A percentile compares a stretch with the other conserved stretches of the same genome.
These are phyloP conservation scores for Stylosanthes scabra DNA, from an alignment of 331 rosid species.

Conservation along the genomic window DNA sequence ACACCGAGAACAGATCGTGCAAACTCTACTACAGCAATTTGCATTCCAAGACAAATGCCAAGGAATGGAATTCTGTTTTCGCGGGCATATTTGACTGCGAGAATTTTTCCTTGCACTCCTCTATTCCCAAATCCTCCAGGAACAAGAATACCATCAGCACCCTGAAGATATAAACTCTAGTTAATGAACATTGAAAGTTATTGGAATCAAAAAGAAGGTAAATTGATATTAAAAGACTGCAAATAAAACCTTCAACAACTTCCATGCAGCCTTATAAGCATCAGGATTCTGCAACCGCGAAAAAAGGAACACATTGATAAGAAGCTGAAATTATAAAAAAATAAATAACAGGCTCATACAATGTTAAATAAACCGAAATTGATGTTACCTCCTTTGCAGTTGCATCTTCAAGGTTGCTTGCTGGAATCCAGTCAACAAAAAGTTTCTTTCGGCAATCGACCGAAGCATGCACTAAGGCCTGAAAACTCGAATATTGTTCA, in stretches of 20 bases:
- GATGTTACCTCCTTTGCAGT: conserved; percentile 71
- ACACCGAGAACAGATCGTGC: conserved; percentile 85
- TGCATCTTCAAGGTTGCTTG: conserved; percentile 72
- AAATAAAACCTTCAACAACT: conserved; percentile 73
- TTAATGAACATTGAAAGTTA: background rate
- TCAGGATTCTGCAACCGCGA: conserved; percentile 62
- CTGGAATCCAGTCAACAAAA: conserved; percentile 85
- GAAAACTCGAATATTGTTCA: conserved; percentile 36
- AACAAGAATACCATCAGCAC: conserved; percentile 87
- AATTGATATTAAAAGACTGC: background rate
- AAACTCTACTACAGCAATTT: conserved; percentile 86
- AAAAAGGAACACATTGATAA: conserved; percentile 23
- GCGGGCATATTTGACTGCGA: conserved; percentile 89
- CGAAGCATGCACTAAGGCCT: conserved; percentile 94
- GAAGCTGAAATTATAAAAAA: conserved; percentile 18
- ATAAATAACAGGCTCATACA: background rate
- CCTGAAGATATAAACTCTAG: conserved; percentile 51
- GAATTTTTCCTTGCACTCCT: conserved; percentile 89
- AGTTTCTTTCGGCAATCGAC: conserved; percentile 72
- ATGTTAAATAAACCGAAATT: conserved; percentile 20
- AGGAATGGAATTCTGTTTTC: conserved; percentile 87
- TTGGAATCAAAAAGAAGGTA: background rate
- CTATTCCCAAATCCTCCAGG: conserved; percentile 98
- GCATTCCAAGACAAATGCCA: conserved; percentile 98
- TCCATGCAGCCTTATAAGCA: conserved; percentile 85